A percentile compares a stretch with the other conserved stretches of the same genome.
Conservation (phyloP, 768 basidiomycete genomes). For the Austroboletus festivus region DNA sequence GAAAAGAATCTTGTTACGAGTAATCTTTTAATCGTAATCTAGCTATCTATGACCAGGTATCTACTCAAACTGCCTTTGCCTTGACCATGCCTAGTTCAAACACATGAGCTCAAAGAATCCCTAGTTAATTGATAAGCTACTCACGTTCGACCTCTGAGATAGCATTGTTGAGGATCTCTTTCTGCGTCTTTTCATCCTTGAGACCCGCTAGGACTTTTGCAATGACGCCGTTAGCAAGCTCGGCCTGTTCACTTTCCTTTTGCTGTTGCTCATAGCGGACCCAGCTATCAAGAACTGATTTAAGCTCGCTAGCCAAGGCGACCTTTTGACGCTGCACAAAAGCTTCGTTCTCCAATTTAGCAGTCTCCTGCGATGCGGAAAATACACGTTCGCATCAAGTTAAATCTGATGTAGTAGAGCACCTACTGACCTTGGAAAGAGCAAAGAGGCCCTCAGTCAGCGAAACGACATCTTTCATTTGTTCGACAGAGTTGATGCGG, state of each 20-base stretch:
- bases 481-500: slow-evolving; percentile 85
- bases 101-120: neutral
- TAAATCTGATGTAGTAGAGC: neutral
- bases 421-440: slow-evolving; percentile 72
- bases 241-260: slow-evolving; percentile 94
- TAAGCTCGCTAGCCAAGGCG: slow-evolving; percentile 83
- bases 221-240: slow-evolving; percentile 85
- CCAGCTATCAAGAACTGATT: slow-evolving; percentile 95
- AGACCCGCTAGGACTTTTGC: slow-evolving; percentile 81
- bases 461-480: slow-evolving; percentile 94
- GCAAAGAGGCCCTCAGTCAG: slow-evolving; percentile 89
- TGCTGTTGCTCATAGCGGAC: slow-evolving; percentile 95
- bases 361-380: slow-evolving; percentile 67
- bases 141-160: slow-evolving; percentile 90
- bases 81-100: slow-evolving; percentile 76
- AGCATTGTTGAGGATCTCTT: slow-evolving; percentile 74
- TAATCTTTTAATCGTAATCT: slow-evolving; percentile 27
- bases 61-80: slow-evolving; percentile 80
- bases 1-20: slow-evolving; percentile 4
- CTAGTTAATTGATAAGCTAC: slow-evolving; percentile 34
- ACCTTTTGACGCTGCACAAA: slow-evolving; percentile 91
- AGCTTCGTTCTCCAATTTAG: slow-evolving; percentile 81
- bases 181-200: slow-evolving; percentile 86
- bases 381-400: neutral
- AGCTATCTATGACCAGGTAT: slow-evolving; percentile 15